phyloP scores from a whole-genome alignment of 768 basidiomycete genomes.

The Chlorophyllum brunneum region DNA sequence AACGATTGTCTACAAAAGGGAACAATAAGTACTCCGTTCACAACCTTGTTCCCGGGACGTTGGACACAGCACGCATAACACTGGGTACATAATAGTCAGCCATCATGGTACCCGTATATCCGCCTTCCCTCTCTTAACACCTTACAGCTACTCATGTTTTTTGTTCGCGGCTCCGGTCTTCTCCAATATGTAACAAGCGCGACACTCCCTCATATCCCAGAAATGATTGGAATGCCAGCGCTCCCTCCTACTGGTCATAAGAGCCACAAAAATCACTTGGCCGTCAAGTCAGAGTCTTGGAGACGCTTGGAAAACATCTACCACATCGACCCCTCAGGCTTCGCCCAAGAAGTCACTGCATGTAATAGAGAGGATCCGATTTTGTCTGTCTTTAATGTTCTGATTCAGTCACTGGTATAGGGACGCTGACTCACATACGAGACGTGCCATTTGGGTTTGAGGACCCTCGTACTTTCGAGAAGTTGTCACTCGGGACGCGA shows the following conservation, averaged over 20 bases:
- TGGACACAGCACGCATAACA: background rate
- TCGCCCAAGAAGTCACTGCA: background rate
- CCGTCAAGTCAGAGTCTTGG: slow-evolving; percentile 42
- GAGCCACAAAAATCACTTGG: slow-evolving; percentile 41
- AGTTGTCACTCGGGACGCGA: slow-evolving; percentile 8
- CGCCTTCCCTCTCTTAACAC: background rate
- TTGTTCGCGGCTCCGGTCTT: slow-evolving; percentile 36
- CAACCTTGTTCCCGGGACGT: background rate
- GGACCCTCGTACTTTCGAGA: background rate
- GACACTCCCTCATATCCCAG: slow-evolving; percentile 38
- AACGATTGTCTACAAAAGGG: background rate
- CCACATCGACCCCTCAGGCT: slow-evolving; percentile 23
- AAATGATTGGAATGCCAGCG: slow-evolving; percentile 24
- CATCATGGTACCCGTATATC: background rate
- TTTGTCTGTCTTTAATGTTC: too few species aligned
- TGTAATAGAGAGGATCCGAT: too few species aligned
- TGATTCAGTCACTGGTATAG: too few species aligned
- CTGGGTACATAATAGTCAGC: background rate
- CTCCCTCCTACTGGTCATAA: slow-evolving; percentile 38
- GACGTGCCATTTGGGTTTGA: background rate
- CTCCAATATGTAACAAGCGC: slow-evolving; percentile 44
- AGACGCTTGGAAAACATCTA: slow-evolving; percentile 50
- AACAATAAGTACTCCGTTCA: background rate
- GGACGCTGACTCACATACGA: slow-evolving; percentile 1
- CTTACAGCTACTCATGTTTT: too few species aligned